These are phyloP conservation scores for Penicillium sp. DNA, from an alignment of 2,329 filamentous ascomycete genomes.

Conservation along the genomic window DNA sequence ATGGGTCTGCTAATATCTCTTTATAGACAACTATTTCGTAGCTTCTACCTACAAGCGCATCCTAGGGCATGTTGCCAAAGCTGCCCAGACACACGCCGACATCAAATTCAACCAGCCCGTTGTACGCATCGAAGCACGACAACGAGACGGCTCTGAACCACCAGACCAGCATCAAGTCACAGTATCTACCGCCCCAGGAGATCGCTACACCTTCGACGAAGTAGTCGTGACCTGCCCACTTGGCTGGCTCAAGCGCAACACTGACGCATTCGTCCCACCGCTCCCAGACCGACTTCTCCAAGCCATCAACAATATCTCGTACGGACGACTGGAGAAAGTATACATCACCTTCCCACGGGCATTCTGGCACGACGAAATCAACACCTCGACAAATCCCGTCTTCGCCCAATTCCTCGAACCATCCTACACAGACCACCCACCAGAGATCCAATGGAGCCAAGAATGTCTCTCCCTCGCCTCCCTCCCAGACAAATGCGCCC, in stretches of 20 bases:
- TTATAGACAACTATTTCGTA: constrained; percentile 58
- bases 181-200: constrained; percentile 38
- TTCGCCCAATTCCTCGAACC: constrained; percentile 75
- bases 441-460: constrained; percentile 65
- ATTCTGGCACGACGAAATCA: constrained; percentile 61
- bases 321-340: constrained; percentile 46
- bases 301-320: constrained; percentile 48
- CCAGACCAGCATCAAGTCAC: constrained; percentile 38
- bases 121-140: constrained; percentile 33
- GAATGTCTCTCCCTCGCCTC: constrained; percentile 73
- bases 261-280: constrained; percentile 42
- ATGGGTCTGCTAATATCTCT: neutral
- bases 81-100: constrained; percentile 47
- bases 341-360: constrained; percentile 67
- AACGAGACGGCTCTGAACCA: constrained; percentile 8
- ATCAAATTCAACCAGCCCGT: constrained; percentile 48
- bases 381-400: constrained; percentile 46
- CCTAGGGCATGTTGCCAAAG: constrained; percentile 49
- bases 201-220: constrained; percentile 46
- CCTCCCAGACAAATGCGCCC: constrained; percentile 54
- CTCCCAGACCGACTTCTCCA: constrained; percentile 41
- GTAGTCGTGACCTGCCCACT: constrained; percentile 51
- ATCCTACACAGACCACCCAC: constrained; percentile 58
- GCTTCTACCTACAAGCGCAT: constrained; percentile 58
- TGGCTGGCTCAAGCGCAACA: constrained; percentile 51